A percentile compares a stretch with the other conserved stretches of the same genome.
phyloP scores from a whole-genome alignment of 2,329 filamentous ascomycete species.

The Phialocephala subalpina region DNA sequence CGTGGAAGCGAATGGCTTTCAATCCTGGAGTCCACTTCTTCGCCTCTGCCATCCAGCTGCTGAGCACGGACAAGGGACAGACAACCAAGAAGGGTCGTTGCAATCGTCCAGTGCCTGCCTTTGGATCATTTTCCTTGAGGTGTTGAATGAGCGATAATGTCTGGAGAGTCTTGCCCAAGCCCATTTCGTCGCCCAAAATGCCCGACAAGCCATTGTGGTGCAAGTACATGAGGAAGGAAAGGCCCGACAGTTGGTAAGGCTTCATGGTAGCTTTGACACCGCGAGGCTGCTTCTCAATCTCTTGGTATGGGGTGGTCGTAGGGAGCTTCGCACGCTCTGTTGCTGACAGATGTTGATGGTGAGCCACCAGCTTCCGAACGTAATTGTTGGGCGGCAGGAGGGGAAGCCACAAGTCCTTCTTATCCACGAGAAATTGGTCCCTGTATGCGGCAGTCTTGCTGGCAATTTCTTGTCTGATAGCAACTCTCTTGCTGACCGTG shows the following conservation, averaged over 20 bases:
- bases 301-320: conserved; percentile 37
- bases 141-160: conserved; percentile 58
- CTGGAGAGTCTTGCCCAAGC: conserved; percentile 58
- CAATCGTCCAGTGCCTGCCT: conserved; percentile 46
- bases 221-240: conserved; percentile 57
- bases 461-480: conserved; percentile 42
- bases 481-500: conserved; percentile 36
- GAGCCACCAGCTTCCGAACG: conserved; percentile 43
- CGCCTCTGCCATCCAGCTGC: conserved; percentile 56
- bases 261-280: conserved; percentile 58
- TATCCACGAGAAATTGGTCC: conserved; percentile 45
- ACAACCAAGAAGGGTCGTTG: conserved; percentile 54
- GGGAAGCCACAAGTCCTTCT: conserved; percentile 44
- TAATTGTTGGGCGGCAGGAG: conserved; percentile 45
- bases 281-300: conserved; percentile 39
- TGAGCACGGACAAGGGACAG: conserved; percentile 58
- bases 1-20: conserved; percentile 57
- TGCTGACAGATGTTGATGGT: conserved; percentile 33
- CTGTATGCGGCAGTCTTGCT: conserved; percentile 40
- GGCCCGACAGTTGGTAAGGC: conserved; percentile 57
- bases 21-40: conserved; percentile 56
- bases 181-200: conserved; percentile 59
- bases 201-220: conserved; percentile 52
- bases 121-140: conserved; percentile 49
- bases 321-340: conserved; percentile 37